Conservation (phyloP, 2,329 filamentous ascomycete genomes). For the Ascochyta rabiei region DNA sequence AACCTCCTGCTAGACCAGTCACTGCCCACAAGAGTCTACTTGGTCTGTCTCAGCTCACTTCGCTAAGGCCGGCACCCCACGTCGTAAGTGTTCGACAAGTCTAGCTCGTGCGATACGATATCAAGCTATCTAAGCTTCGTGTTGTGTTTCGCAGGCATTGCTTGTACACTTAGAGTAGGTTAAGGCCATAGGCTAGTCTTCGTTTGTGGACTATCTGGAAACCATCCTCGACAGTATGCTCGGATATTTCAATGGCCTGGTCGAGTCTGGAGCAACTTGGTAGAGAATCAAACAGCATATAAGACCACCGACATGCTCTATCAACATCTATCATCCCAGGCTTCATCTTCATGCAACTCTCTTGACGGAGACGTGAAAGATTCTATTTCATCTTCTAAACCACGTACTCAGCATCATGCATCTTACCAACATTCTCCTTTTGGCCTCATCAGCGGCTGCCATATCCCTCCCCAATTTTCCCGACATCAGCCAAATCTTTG, state of each 20-base stretch:
- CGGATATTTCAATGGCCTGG: background rate
- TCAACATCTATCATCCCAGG: background rate
- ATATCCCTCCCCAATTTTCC: conserved; percentile 23
- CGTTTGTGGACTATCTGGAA: background rate
- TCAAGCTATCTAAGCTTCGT: conserved; percentile 5
- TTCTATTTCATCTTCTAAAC: no score
- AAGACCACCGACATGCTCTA: background rate
- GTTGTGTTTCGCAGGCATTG: background rate
- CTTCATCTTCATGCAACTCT: background rate
- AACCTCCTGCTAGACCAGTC: background rate
- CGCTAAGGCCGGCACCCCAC: background rate
- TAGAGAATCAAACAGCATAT: background rate
- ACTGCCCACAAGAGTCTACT: background rate
- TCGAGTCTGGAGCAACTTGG: background rate
- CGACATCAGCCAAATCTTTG: conserved; percentile 15
- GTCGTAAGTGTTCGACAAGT: background rate
- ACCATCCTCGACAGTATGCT: background rate
- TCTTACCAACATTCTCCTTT: conserved; percentile 19
- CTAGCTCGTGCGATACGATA: background rate
- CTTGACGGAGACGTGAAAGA: background rate
- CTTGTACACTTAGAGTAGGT: conserved; percentile 1
- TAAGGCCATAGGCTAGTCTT: background rate
- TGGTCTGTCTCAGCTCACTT: background rate
- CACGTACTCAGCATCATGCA: conserved; percentile 17
- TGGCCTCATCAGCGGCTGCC: conserved; percentile 23